Evolutionary conservation across 805 yeast genomes (phyloP), one percentile per base, ranked within the genome.

Genomic region (Saturnispora bothae): DNA sequence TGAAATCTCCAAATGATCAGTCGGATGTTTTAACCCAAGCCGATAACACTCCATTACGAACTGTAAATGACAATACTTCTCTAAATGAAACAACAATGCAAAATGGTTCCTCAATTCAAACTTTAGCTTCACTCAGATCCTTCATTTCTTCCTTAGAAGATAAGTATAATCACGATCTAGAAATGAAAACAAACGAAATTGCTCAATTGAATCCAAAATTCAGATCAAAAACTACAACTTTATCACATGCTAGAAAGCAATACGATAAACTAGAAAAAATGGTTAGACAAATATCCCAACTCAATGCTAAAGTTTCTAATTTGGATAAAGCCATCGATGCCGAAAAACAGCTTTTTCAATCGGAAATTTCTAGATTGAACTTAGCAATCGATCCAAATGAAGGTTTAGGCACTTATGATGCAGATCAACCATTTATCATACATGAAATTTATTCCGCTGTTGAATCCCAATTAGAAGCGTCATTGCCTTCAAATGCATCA

Each of bases 361-460:
- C 64, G 33, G 61, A 57, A 33, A 55, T 58, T 1, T 50, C 57
- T 36, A 50, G 51, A 29, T 43, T 60, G 21, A 55, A 57, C 14
- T 40, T 56, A 32, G 54, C 60, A n/a, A 31, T 56, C 22, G 50
- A 45, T 31, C 10, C 7, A 8, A 57, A 53, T 58, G 63, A 50
- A 51, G 52, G 55, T 47, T 71, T 70, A 18, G 78, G 76, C 19
- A 76, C 69, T 40, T 79, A 76, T 49, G 89, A 82, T 57, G 89
- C 95, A 0, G 96, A 88, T 59, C 89, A 83, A 52, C 95, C 96
- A n/a, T 89, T 84, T 58, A 69, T 81, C 34, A 71, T 84, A 9
- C 66, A 71, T 51, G 65, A 73, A 5, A 65, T 83, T 12, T 78
- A 71, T 50, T 69, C 73, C 28, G 68, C 66, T 45, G 57, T 82